Percentiles rank a stretch among this genome's conserved stretches.
Conservation (phyloP, 441 rosid species). For the Bruguiera hainesii region DNA sequence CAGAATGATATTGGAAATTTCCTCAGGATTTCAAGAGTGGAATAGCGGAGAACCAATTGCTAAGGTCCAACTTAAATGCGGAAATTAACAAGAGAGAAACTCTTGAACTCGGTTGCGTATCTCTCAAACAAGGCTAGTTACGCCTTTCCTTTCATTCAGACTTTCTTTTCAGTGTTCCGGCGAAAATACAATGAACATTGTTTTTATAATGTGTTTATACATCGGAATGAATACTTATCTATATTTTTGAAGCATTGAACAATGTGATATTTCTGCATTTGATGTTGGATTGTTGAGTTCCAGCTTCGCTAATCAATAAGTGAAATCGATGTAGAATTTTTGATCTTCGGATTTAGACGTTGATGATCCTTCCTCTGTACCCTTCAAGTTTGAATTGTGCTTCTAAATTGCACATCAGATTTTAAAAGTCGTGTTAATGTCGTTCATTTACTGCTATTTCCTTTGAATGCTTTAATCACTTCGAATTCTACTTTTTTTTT, state of each 20-base stretch:
- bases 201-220: neutral
- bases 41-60: slow-evolving; percentile 44
- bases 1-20: neutral
- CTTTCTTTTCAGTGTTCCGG: neutral
- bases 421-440: too few species aligned
- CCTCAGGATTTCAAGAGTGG: slow-evolving; percentile 60
- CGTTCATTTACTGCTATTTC: neutral
- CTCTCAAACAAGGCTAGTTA: slow-evolving; percentile 50
- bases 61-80: slow-evolving; percentile 41
- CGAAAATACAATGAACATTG: neutral
- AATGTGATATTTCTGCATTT: too few species aligned
- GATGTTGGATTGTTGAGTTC: too few species aligned
- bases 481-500: neutral
- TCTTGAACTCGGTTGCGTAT: slow-evolving; percentile 46
- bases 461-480: neutral
- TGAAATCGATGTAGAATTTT: too few species aligned
- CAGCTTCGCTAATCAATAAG: too few species aligned
- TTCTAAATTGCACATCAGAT: too few species aligned
- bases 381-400: too few species aligned
- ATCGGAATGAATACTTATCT: too few species aligned
- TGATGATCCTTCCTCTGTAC: too few species aligned
- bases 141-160: neutral
- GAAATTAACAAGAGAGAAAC: slow-evolving; percentile 65
- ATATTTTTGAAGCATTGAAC: too few species aligned
- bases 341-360: too few species aligned